Base-by-base conservation (phyloP, 1,139 yeast species). In the Hemisphaericaspora subhashii region DNA sequence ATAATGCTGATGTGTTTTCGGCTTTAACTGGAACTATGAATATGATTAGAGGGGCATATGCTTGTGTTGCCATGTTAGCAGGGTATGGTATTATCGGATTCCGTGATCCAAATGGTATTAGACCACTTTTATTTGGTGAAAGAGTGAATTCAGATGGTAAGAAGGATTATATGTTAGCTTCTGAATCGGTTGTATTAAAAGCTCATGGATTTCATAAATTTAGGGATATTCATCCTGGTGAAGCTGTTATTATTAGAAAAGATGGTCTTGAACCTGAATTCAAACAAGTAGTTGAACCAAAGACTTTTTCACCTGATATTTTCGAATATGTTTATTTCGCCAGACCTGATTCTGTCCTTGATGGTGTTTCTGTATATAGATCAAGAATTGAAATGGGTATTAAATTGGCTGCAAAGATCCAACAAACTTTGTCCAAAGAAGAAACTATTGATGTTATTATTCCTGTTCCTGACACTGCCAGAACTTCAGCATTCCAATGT, bases 301-400 rank as follows among this genome's bases (percentile, higher is more conserved):
- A 75, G 57, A 63, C 83, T 2, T 90, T 89, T 63, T 82, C 96
- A 8, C 99, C 99, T 3, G 98, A 94, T 66, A 83, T 92, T 51
- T 92, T 92, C 55, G 99, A 92, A 66, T 94, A 89, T 59, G 99
- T 92, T 34, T 92, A 92, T 67, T 92, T 92, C 68, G 98, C 98
- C 21, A 81, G 99, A 60, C 97, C 98, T 0, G 99, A 92, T 62
- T 85, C 96, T 33, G 95, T 92, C 29, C 68, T 90, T 54, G 99
- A 92, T 62, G 98, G 98, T 15, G 84, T 90, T 37, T 86, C 95
- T 12, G 98, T 92, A 22, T 94, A 92, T 66, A 82, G 92, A 54
- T 83, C 96, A 24, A 82, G 98, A 61, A 75, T 92, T 48, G 90
- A 83, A 47, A 94, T 94, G 98, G 99, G 99, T 51, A 81, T 77